Base-by-base conservation (phyloP, 805 yeast species). In the Schwanniomyces yamadae region DNA sequence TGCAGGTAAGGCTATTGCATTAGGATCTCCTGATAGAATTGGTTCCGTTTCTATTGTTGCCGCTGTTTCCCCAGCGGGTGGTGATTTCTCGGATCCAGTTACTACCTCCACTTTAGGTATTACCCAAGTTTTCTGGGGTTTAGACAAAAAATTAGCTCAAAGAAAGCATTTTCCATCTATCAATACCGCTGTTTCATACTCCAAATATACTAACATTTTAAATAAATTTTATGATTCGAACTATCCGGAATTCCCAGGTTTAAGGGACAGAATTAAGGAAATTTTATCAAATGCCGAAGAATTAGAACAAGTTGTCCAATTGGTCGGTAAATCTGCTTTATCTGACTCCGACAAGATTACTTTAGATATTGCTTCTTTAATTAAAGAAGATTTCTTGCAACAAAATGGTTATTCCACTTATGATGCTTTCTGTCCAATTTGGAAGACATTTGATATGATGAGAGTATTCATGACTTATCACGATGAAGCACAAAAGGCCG, bases 51-150 rank as follows among this genome's bases (percentile, higher is more conserved):
- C 99, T n/a, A 93, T 93, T 66, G 74, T 93, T 56, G 99, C 99
- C 42, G 99, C 99, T 51, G 99, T 93, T 26, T 93, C 98, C 4
- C 99, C 99, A 50, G 98, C 99, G 38, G 99, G 99, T 81, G 99
- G 99, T 82, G 99, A 93, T 75, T 91, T 93, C 82, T 91, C 98
- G 17, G 99, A 93, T 72, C 99, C 99, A 29, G 99, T 93, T 52
- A 93, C 99, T 18, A 91, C 98, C 14, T 80, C 99, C 6, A 93
- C 99, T 23, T 79, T 93, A 58, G 98, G 97, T 84, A 93, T 93
- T 53, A 93, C 99, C n/a, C 99, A 93, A 74, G 99, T 93, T 35
- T 93, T 93, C 74, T 93, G 99, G 99, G 99, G 99, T 71, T 78
- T 93, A 67, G 99, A 93, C 72, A 93, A 93, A 72, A 93, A 91